A percentile compares a stretch with the other conserved stretches of the same genome.
Conservation (phyloP, 441 rosid species). For the Kokia cookei region DNA sequence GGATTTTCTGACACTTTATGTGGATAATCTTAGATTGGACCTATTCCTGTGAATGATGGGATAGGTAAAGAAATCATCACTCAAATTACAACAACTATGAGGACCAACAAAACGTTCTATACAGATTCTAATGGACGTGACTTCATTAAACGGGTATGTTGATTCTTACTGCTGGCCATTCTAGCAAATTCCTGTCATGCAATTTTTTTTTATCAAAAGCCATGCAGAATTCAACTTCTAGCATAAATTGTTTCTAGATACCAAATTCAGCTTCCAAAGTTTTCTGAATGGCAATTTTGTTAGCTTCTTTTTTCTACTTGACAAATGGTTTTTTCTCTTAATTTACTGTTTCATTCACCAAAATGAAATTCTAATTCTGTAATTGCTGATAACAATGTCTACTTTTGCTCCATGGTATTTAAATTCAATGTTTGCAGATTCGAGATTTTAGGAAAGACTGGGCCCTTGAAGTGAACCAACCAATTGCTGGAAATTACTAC, state of each 20-base stretch:
- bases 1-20: constrained; percentile 15
- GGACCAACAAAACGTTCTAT: constrained; percentile 61
- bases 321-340: not conserved
- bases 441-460: constrained; percentile 62
- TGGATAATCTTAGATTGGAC: constrained; percentile 48
- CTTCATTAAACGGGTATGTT: constrained; percentile 65
- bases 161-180: constrained; percentile 7
- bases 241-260: not conserved
- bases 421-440: constrained; percentile 32
- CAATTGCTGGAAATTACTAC: constrained; percentile 68
- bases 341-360: not conserved
- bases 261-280: not conserved
- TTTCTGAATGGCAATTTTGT: not conserved
- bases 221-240: not conserved
- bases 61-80: constrained; percentile 62
- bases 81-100: constrained; percentile 50
- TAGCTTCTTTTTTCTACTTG: not conserved
- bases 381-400: not conserved
- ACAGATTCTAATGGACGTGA: constrained; percentile 77
- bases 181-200: not conserved
- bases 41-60: constrained; percentile 63
- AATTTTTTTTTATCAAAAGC: not conserved
- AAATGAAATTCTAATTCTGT: not conserved
- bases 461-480: constrained; percentile 69
- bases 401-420: constrained; percentile 1